Conservation (phyloP, 2,329 filamentous ascomycete genomes). For the Exophiala oligosperma region DNA sequence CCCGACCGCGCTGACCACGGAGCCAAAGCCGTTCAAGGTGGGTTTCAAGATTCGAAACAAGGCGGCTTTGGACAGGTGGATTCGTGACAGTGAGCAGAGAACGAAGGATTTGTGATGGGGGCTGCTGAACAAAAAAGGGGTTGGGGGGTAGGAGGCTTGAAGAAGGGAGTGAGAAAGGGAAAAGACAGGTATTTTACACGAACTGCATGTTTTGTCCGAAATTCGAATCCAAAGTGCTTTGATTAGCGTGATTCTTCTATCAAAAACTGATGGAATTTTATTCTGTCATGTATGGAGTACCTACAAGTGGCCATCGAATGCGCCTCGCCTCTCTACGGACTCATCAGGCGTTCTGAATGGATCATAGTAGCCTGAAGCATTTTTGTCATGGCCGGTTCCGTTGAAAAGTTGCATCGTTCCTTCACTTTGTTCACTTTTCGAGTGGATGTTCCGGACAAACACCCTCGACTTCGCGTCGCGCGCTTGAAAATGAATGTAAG, state of each 20-base stretch:
- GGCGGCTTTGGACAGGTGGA: conserved; percentile 52
- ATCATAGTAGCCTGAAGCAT: not conserved
- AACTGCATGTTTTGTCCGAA: no score
- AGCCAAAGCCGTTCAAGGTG: conserved; percentile 64
- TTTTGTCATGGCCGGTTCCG: not conserved
- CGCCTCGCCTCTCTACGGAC: no score
- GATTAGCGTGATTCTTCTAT: no score
- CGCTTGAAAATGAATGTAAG: no score
- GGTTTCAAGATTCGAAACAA: conserved; percentile 53
- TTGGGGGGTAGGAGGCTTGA: no score
- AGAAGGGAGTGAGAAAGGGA: no score
- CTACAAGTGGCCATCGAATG: no score
- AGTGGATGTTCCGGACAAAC: not conserved
- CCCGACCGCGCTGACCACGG: conserved; percentile 60
- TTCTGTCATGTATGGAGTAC: no score
- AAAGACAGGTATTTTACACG: no score
- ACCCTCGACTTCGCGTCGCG: not conserved
- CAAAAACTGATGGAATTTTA: no score
- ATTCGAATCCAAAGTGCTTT: no score
- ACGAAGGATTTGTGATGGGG: conserved; percentile 46
- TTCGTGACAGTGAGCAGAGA: conserved; percentile 53
- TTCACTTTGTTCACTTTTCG: conserved; percentile 7
- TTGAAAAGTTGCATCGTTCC: conserved; percentile 1
- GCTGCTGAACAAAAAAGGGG: no score
- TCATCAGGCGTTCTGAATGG: not conserved